Base-by-base conservation (phyloP, 1,139 yeast species). In the Saccharomyces hybrid region DNA sequence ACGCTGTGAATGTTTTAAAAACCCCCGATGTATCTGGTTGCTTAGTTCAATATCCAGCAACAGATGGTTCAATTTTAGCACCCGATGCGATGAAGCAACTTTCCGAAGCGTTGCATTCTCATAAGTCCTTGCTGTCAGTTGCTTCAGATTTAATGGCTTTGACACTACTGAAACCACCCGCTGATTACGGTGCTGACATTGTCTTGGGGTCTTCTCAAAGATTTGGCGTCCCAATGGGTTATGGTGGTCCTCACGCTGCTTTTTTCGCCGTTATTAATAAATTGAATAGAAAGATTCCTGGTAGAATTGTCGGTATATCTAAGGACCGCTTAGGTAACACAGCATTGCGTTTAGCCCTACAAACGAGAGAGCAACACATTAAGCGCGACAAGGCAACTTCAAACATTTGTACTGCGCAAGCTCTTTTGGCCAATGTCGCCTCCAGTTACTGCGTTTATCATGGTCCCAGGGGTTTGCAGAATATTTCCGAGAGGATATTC, bases 171-270 rank as follows among this genome's bases (percentile, higher is more conserved):
- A 84, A 85, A 65, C 86, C 97, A 31, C 99, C 99, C 8, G 78
- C 86, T 34, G 79, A 80, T 49, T 88, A 87, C 66, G 91, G 91
- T 53, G 98, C 98, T 50, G 99, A 93, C 70, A 87, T 93, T 57
- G 97, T 87, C 2, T 77, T 93, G 55, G 99, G 99, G 54, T 84
- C 90, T 23, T 81, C 97, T 5, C 99, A 93, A 77, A 80, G 99
- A 72, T 89, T 93, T 64, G 99, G 99, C 66, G 97, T 93, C 49
- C 98, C 99, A 55, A 82, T 91, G 74, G 99, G 98, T 13, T 93
- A 84, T 68, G 99, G 99, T 67, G 99, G 99, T 34, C 99, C 99
- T 5, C 99, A 93, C 70, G 99, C 99, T 52, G 99, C 97, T 0
- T 93, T 89, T 75, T 91, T 93, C 67, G 89, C 98, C n/a, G 95